phyloP scores from a whole-genome alignment of 495 filamentous ascomycete genomes.

The Tuber calosporum region DNA sequence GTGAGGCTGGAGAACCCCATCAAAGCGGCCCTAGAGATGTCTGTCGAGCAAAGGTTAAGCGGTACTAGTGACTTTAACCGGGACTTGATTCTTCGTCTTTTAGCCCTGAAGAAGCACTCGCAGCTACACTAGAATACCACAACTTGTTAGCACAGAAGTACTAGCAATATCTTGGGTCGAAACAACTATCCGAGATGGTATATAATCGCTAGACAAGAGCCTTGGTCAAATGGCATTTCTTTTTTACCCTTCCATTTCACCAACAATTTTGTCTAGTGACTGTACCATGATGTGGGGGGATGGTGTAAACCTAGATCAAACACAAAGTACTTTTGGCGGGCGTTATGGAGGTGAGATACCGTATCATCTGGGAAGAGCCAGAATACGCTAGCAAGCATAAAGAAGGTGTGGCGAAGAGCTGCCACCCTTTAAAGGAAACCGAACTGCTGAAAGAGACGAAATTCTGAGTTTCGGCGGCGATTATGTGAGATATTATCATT shows the following conservation, averaged over 20 bases:
- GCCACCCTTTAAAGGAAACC: no score
- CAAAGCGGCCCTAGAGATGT: not conserved
- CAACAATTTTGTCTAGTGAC: no score
- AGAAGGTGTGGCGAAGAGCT: no score
- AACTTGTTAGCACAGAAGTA: not conserved
- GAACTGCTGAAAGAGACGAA: no score
- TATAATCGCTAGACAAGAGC: no score
- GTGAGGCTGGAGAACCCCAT: not conserved
- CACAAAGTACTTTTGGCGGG: not conserved
- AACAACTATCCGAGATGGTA: not conserved
- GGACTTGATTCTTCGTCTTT: not conserved
- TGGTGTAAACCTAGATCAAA: not conserved
- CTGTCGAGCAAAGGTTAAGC: not conserved
- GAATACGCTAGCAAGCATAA: no score
- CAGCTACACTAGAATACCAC: not conserved
- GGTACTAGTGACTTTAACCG: not conserved
- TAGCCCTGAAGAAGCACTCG: not conserved
- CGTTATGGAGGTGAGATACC: not conserved
- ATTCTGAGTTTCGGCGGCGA: no score
- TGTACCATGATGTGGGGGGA: not conserved
- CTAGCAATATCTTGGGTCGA: not conserved
- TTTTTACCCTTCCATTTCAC: no score
- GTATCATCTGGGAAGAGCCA: no score
- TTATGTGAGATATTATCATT: no score
- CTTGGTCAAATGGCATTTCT: no score